Conservation (phyloP, 2,329 filamentous ascomycete genomes). For the Fusarium secorum region DNA sequence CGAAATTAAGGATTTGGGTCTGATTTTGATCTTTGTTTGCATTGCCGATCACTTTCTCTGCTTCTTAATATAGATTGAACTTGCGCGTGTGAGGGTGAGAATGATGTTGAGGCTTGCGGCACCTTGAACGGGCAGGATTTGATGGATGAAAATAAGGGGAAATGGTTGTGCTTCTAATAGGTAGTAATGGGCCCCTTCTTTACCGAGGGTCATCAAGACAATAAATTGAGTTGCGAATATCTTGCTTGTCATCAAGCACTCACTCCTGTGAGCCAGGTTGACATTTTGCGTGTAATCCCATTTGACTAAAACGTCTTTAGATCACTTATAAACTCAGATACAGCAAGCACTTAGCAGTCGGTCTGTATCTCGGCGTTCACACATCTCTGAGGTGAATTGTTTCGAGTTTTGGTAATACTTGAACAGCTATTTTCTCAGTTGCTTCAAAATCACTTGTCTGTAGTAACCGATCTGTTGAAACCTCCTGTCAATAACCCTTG, state of each 20-base stretch:
- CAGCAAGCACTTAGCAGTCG: too few species aligned
- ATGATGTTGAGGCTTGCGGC: too few species aligned
- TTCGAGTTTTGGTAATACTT: not conserved
- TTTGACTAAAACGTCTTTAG: not conserved
- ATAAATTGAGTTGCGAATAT: not conserved
- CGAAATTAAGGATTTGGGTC: slow-evolving; percentile 28
- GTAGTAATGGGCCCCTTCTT: not conserved
- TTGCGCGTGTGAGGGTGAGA: not conserved
- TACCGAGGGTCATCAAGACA: not conserved
- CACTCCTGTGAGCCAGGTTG: not conserved
- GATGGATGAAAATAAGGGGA: not conserved
- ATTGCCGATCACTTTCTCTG: not conserved
- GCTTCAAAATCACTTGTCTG: not conserved
- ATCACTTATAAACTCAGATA: not conserved
- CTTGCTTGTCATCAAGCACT: not conserved
- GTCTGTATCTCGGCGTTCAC: too few species aligned
- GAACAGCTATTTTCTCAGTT: not conserved
- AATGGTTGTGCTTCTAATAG: not conserved
- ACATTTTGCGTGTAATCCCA: not conserved
- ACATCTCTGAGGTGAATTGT: not conserved
- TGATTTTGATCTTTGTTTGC: slow-evolving; percentile 7
- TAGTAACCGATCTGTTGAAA: not conserved
- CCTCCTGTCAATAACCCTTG: not conserved
- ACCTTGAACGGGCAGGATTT: not conserved
- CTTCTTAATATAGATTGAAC: not conserved